Evolutionary conservation across 1,139 yeast species (phyloP).

Genomic region (Suhomyces guaymorum): DNA sequence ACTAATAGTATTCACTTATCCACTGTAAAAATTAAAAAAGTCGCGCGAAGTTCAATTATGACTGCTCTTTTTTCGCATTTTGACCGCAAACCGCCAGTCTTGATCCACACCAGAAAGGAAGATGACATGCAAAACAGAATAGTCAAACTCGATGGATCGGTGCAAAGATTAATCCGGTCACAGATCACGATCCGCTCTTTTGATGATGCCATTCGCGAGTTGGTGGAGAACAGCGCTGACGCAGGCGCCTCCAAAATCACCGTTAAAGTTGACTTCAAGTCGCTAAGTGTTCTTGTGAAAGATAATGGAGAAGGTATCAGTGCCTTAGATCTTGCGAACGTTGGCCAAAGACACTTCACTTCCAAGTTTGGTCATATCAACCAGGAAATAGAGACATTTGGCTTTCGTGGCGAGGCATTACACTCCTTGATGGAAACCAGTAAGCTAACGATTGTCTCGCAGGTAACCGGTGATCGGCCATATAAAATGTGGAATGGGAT

Average conservation of each 20-base stretch:
- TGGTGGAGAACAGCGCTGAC: conserved; percentile 79
- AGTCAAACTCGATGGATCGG: conserved; percentile 1
- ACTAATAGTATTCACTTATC: no score
- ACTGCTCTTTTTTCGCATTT: neutral
- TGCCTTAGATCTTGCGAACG: conserved; percentile 54
- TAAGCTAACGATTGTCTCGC: conserved; percentile 38
- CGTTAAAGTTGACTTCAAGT: conserved; percentile 60
- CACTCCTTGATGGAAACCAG: conserved; percentile 53
- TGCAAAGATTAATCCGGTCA: conserved; percentile 3
- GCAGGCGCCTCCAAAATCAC: conserved; percentile 67
- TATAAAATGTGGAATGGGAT: conserved; percentile 5
- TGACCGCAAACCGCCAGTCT: no score
- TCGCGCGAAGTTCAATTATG: no score
- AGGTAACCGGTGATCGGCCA: neutral
- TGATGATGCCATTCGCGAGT: conserved; percentile 59
- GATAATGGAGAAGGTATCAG: conserved; percentile 81
- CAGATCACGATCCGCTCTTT: conserved; percentile 9
- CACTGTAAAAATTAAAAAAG: no score
- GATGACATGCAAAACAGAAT: neutral
- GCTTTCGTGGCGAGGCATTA: conserved; percentile 79
- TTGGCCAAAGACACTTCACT: conserved; percentile 71
- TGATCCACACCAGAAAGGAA: neutral
- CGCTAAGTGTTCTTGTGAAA: conserved; percentile 58
- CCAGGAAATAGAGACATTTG: conserved; percentile 64
- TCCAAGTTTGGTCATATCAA: conserved; percentile 59